Percentiles rank a stretch among this genome's conserved stretches.
Conservation (phyloP, 2,329 filamentous ascomycete species). For the Stagonosporopsis chrysanthemi region DNA sequence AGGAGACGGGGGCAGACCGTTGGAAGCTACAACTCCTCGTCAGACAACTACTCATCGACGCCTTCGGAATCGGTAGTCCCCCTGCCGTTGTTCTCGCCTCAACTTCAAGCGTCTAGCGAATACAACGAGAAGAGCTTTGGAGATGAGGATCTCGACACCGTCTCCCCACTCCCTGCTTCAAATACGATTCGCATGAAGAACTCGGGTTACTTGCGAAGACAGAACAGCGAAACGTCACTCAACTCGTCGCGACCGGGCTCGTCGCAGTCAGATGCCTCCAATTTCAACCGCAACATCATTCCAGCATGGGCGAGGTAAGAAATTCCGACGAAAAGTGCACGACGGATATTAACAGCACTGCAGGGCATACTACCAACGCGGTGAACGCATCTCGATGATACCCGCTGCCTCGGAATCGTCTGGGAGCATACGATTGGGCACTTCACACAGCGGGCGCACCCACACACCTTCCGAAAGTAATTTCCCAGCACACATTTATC, state of each 20-base stretch:
- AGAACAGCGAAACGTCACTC: constrained; percentile 44
- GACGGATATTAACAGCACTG: constrained; percentile 18
- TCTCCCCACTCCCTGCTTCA: constrained; percentile 49
- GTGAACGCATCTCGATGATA: constrained; percentile 46
- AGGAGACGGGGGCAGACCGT: constrained; percentile 44
- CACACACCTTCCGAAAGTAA: constrained; percentile 49
- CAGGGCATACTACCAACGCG: constrained; percentile 49
- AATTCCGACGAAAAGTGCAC: background rate
- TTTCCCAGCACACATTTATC: constrained; percentile 48
- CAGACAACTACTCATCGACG: constrained; percentile 41
- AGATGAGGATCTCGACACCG: constrained; percentile 50
- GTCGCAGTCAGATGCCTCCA: constrained; percentile 46
- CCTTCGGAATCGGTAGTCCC: constrained; percentile 46
- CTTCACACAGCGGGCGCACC: constrained; percentile 48
- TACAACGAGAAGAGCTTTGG: constrained; percentile 40
- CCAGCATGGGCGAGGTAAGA: constrained; percentile 49
- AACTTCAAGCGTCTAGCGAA: constrained; percentile 29
- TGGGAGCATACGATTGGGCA: constrained; percentile 40
- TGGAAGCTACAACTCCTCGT: constrained; percentile 44
- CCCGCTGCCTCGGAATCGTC: constrained; percentile 47
- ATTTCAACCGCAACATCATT: constrained; percentile 46
- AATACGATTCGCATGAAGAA: constrained; percentile 48
- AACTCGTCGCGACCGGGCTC: constrained; percentile 47
- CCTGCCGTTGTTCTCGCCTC: constrained; percentile 46
- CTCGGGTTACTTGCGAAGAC: constrained; percentile 47